Conservation (phyloP, 148 eudicot species). For the Arbutus unedo region DNA sequence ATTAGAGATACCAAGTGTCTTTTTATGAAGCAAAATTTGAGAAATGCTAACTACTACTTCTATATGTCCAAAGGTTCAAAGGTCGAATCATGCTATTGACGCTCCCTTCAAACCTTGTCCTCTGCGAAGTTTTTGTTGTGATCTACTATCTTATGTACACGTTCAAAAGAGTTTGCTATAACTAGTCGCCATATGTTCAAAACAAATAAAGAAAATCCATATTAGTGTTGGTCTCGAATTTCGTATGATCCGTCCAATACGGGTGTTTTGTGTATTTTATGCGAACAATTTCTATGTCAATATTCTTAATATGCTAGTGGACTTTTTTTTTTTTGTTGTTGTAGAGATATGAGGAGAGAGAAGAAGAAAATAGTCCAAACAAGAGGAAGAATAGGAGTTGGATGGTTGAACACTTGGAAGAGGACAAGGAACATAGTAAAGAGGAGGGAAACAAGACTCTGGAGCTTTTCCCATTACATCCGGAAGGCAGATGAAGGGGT, state of each 20-base stretch:
- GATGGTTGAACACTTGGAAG: conserved; percentile 47
- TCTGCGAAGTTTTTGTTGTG: no score
- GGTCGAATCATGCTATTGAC: no score
- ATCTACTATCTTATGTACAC: no score
- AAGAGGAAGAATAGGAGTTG: conserved; percentile 70
- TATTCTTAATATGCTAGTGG: background rate
- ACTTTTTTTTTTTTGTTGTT: background rate
- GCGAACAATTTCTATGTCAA: background rate
- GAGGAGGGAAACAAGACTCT: conserved; percentile 61
- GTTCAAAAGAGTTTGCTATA: no score
- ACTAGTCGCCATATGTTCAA: no score
- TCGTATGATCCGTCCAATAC: background rate
- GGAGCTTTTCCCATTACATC: conserved; percentile 86
- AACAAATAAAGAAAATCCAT: no score
- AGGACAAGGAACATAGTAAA: conserved; percentile 20
- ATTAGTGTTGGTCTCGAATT: background rate
- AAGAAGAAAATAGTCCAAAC: conserved; percentile 42
- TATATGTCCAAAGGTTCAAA: no score
- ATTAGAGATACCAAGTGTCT: no score
- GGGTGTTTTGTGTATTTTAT: background rate
- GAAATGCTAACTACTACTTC: no score
- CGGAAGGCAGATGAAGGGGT: conserved; percentile 55
- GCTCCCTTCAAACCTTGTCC: no score
- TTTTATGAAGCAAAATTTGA: no score
- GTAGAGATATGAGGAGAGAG: conserved; percentile 38